Evolutionary conservation across 768 basidiomycete genomes (phyloP), one percentile per base, ranked within the genome.

Genomic region (Lactarius trivialis): DNA sequence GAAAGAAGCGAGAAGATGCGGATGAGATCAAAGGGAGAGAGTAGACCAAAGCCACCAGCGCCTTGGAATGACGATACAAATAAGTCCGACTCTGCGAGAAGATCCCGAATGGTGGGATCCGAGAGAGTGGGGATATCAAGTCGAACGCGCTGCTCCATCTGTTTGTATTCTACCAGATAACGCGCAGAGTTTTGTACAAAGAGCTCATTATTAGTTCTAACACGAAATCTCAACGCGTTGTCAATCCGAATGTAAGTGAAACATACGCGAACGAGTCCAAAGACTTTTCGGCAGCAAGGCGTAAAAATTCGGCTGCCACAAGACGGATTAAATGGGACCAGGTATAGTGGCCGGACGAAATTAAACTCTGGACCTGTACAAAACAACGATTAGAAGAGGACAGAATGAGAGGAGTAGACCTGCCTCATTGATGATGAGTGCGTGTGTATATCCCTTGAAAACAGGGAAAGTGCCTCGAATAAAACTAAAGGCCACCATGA

Each of bases 391-490:
- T 26, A 48, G 45, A 39, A 15, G 7, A 51, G 24, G 33, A 26
- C 0, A 8, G 28, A 41, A 14, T 2, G 56, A 39, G 49, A 8
- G 9, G 32, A 48, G 15, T 7, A 4, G 57, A 73, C 85, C 36
- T 57, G 87, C 90, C 82, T 93, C 89, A 74, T 93, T 86, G 66
- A 92, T 84, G 67, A 92, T 88, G 72, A 89, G 74, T 58, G 89
- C 89, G 75, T 92, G 91, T 9, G 91, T 91, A 76, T 90, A 92
- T 64, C 88, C 86, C 74, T 88, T 82, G 73, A 88, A 87, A 11
- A 89, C 91, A 37, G 90, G 90, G 70, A 91, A 84, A 61, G 87
- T 75, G 64, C 89, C 91, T 67, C 88, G 82, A 61, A 85, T 68
- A 56, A 91, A 73, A 72, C 90, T 88, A 67, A 91, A 75, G 62